These are phyloP conservation scores for Brassica cretica DNA, from an alignment of 345 rosid species.

Conservation along the genomic window DNA sequence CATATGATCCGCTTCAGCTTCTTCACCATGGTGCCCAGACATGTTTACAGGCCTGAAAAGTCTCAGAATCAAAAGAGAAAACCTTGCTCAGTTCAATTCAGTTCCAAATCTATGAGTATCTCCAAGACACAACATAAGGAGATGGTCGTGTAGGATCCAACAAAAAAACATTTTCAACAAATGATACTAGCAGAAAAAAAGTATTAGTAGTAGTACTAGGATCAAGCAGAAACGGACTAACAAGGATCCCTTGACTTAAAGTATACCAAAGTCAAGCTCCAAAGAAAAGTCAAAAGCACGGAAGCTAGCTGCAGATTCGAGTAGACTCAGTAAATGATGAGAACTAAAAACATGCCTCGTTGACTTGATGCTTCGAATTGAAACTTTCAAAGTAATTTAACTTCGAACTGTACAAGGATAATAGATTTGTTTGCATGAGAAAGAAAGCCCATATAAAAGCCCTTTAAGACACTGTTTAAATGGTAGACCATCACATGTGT, in stretches of 20 bases:
- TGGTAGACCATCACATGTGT: not conserved
- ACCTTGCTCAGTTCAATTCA: not conserved
- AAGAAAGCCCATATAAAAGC: not conserved
- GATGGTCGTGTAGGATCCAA: not conserved
- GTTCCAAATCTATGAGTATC: not conserved
- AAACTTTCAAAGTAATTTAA: not conserved
- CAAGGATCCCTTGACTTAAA: not conserved
- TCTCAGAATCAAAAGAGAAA: not conserved
- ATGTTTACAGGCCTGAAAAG: not conserved
- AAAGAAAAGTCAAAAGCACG: not conserved
- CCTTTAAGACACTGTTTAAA: not conserved
- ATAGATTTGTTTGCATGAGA: not conserved
- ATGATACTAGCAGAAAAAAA: not conserved
- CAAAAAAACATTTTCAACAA: not conserved
- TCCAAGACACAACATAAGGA: not conserved
- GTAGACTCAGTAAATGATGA: not conserved
- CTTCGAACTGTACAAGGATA: not conserved
- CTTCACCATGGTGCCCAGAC: not conserved
- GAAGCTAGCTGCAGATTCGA: not conserved
- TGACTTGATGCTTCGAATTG: not conserved
- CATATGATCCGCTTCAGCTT: not conserved
- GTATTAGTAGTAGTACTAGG: not conserved
- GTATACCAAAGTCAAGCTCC: not conserved
- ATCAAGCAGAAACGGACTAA: not conserved
- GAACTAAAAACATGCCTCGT: not conserved